phyloP scores from a whole-genome alignment of 2,329 filamentous ascomycete species.

The Clarireedia hainanense region DNA sequence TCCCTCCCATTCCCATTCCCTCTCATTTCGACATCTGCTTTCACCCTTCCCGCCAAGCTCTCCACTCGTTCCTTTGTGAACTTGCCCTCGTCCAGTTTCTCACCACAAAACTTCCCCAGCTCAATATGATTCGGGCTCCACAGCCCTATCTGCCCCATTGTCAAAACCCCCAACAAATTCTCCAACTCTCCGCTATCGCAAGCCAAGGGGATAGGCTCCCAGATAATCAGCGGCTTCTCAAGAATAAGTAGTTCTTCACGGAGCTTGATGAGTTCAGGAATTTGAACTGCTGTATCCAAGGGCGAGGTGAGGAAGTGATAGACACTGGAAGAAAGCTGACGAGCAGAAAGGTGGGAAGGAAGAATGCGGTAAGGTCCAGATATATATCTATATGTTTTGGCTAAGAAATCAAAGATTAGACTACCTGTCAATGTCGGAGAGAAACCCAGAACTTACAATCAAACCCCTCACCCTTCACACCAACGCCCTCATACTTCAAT shows the following conservation, averaged over 20 bases:
- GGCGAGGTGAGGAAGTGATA: conserved; percentile 1
- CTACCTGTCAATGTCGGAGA: background rate
- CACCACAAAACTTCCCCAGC: background rate
- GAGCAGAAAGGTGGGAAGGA: background rate
- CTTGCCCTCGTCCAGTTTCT: background rate
- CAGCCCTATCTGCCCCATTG: background rate
- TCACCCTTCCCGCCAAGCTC: background rate
- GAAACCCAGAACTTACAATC: background rate
- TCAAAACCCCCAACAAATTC: background rate
- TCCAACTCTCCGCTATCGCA: background rate
- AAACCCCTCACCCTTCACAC: background rate
- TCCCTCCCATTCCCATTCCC: background rate
- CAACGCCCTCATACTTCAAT: background rate
- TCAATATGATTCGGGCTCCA: conserved; percentile 1
- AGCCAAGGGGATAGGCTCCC: background rate
- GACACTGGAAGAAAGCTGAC: background rate
- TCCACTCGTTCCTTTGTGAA: background rate
- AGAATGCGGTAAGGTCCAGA: background rate
- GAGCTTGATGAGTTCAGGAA: background rate
- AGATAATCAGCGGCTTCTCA: background rate
- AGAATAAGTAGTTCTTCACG: background rate
- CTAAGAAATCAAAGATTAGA: background rate
- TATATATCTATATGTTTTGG: background rate
- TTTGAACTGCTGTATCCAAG: background rate
- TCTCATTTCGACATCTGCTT: background rate